Evolutionary conservation across 768 basidiomycete genomes (phyloP).

Genomic region (Collybiopsis confluens): DNA sequence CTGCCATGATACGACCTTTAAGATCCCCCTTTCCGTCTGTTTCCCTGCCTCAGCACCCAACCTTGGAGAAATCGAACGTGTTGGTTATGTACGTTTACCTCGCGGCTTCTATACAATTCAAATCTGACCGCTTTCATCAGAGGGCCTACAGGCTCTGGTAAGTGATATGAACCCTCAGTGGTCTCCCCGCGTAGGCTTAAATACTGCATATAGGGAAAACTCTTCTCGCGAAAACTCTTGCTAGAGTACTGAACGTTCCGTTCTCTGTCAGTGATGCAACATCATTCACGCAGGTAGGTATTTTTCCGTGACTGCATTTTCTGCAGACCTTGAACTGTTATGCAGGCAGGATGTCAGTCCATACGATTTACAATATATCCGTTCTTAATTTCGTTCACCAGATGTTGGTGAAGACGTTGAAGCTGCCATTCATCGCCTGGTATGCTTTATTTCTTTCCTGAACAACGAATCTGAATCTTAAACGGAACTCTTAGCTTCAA

Average conservation of each 20-base stretch:
- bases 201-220: slow-evolving; percentile 69
- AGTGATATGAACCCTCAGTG: slow-evolving; percentile 10
- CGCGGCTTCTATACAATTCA: not conserved
- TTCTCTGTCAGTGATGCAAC: slow-evolving; percentile 95
- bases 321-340: not conserved
- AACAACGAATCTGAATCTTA: slow-evolving; percentile 7
- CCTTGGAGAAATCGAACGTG: slow-evolving; percentile 96
- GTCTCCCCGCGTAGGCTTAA: not conserved
- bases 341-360: slow-evolving; percentile 67
- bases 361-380: slow-evolving; percentile 4
- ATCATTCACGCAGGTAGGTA: slow-evolving; percentile 77
- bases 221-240: slow-evolving; percentile 85
- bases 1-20: slow-evolving; percentile 64
- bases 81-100: slow-evolving; percentile 69
- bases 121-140: slow-evolving; percentile 26
- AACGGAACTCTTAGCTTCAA: slow-evolving; percentile 54
- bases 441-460: slow-evolving; percentile 24
- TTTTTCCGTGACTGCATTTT: not conserved
- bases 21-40: slow-evolving; percentile 29
- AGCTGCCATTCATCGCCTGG: slow-evolving; percentile 81
- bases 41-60: slow-evolving; percentile 43
- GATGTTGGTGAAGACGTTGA: slow-evolving; percentile 98
- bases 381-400: slow-evolving; percentile 22
- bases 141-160: slow-evolving; percentile 85
- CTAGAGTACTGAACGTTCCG: slow-evolving; percentile 86